Conservation (phyloP, 2,329 filamentous ascomycete genomes). For the Sphaerostilbella broomeana region DNA sequence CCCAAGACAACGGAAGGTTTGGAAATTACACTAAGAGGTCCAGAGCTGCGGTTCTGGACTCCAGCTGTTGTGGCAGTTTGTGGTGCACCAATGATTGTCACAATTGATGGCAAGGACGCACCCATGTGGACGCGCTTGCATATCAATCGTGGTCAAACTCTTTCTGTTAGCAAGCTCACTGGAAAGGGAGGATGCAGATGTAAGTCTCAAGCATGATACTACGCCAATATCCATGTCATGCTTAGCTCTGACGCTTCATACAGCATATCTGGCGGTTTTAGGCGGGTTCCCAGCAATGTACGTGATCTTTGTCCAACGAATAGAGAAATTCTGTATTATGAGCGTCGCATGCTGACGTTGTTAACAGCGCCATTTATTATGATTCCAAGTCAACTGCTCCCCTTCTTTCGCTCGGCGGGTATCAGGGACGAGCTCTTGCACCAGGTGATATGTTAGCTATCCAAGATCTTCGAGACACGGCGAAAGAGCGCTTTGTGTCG, state of each 20-base stretch:
- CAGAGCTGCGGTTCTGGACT: conserved; percentile 49
- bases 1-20: conserved; percentile 43
- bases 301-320: neutral
- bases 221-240: neutral
- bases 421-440: neutral
- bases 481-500: neutral
- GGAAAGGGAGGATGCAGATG: neutral
- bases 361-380: neutral
- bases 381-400: neutral
- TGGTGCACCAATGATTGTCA: conserved; percentile 46
- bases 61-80: conserved; percentile 50
- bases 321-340: no score
- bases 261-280: neutral
- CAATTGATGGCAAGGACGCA: conserved; percentile 4
- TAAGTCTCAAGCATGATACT: neutral
- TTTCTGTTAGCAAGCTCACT: neutral
- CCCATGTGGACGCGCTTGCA: neutral
- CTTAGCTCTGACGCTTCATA: neutral
- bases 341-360: no score
- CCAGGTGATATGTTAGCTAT: neutral
- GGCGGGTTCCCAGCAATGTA: neutral
- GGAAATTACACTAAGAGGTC: conserved; percentile 55
- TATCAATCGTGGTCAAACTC: neutral
- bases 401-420: neutral
- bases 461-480: neutral